phyloP scores from a whole-genome alignment of 208 protist species.

The Eutreptiella sp. region DNA sequence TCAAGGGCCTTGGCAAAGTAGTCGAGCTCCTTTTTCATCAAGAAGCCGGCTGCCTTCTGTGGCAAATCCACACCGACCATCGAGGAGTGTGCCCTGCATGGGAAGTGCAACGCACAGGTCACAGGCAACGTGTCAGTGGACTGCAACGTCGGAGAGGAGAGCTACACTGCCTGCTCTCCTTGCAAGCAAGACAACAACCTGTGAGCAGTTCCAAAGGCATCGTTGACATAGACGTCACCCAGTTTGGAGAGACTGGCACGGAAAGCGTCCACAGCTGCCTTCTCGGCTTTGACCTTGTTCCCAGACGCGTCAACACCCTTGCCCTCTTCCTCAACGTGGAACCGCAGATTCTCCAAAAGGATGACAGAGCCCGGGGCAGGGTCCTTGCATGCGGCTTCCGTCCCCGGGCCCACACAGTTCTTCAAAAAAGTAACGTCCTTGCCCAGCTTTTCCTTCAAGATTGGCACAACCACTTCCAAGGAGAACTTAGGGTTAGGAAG shows the following conservation, averaged over 20 bases:
- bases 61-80: conserved; percentile 44
- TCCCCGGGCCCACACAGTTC: conserved; percentile 18
- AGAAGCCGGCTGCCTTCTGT: conserved; percentile 65
- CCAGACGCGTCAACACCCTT: no score
- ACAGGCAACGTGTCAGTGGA: no score
- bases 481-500: background rate
- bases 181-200: no score
- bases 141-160: no score
- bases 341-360: conserved; percentile 91
- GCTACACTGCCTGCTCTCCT: no score
- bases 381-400: no score
- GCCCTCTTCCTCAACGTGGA: conserved; percentile 87
- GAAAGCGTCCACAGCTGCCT: conserved; percentile 36
- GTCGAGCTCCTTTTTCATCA: conserved; percentile 86
- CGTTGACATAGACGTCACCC: conserved; percentile 88
- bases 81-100: conserved; percentile 47
- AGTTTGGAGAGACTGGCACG: conserved; percentile 42
- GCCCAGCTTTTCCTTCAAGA: background rate
- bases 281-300: no score
- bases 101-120: no score
- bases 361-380: conserved; percentile 29
- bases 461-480: background rate
- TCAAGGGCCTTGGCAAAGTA: conserved; percentile 65
- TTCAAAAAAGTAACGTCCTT: background rate
- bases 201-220: conserved; percentile 93